Base-by-base conservation (phyloP, 164 flowering plant genomes). In the Protea cynaroides region DNA sequence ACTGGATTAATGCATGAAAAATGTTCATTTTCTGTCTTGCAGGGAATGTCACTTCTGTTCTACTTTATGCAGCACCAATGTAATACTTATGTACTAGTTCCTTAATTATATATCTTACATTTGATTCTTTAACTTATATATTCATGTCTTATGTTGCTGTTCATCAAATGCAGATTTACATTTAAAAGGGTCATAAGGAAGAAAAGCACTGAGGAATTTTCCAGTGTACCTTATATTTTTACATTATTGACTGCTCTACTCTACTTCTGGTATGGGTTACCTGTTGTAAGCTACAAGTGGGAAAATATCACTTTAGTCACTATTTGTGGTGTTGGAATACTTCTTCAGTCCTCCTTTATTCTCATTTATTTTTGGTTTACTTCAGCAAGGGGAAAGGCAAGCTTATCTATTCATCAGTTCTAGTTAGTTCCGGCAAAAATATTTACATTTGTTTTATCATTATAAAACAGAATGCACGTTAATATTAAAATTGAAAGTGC, bases 241-340 rank as follows among this genome's bases (percentile, higher is more conserved):
- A 79, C 88, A 36, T 76, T 82, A n/a, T 25, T 72, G 5, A 84
- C 84, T 69, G 78, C 87, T 59, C 74, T 77, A 21, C 55, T 86
- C 7, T 81, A 79, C 55, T 74, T 84, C 17, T 86, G 88, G 88
- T 86, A 84, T 54, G 87, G 83, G 11, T 61, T 83, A 63, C 91
- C 88, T 1, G 29, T 84, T 8, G 86, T 86, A 6, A 86, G 91
- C 77, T 23, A 61, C 58, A 54, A 62, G 15, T 83, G 87, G 88
- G 80, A 86, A 63, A 84, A 84, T 61, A 71, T 81, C 29, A 72
- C 78, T 8, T 50, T 86, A 19, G 74, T 80, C 56, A 80, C 84
- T 57, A 71, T 81, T 38, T 82, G 78, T 67, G 88, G 85, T 38
- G 4, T 75, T 4, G 86, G 86, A 24, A 69, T 82, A 44, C 59